Conservation (phyloP, 2,329 filamentous ascomycete genomes). For the Talaromyces pinophilus region DNA sequence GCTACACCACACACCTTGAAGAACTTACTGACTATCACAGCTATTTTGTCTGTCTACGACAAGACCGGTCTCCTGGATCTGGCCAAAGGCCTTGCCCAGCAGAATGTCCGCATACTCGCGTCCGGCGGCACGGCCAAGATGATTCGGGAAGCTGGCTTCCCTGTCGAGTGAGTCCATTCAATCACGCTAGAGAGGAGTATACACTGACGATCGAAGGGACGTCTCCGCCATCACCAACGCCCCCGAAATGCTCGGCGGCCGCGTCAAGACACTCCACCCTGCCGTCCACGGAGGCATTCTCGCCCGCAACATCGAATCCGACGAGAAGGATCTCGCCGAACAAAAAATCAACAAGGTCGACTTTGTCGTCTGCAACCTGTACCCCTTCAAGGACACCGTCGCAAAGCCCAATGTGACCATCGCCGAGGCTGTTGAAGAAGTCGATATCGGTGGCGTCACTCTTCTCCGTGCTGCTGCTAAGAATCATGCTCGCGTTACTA, state of each 20-base stretch:
- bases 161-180: slow-evolving; percentile 72
- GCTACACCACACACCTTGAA: neutral
- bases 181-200: neutral
- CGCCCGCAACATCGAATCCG: slow-evolving; percentile 87
- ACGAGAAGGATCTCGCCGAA: slow-evolving; percentile 94
- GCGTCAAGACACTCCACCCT: slow-evolving; percentile 94
- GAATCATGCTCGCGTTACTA: slow-evolving; percentile 94
- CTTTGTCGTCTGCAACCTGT: slow-evolving; percentile 96
- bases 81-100: slow-evolving; percentile 83
- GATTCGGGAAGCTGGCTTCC: slow-evolving; percentile 94
- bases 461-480: slow-evolving; percentile 95
- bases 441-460: slow-evolving; percentile 97
- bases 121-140: slow-evolving; percentile 94
- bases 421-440: slow-evolving; percentile 95
- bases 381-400: slow-evolving; percentile 98
- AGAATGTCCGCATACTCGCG: slow-evolving; percentile 88
- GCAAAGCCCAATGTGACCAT: slow-evolving; percentile 97
- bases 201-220: slow-evolving; percentile 60
- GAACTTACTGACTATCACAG: slow-evolving; percentile 42
- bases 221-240: slow-evolving; percentile 96
- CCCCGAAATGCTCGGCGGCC: slow-evolving; percentile 91
- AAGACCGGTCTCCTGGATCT: slow-evolving; percentile 95
- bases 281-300: slow-evolving; percentile 84
- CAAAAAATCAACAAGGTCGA: slow-evolving; percentile 95
- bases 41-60: slow-evolving; percentile 97